phyloP scores from a whole-genome alignment of 768 basidiomycete genomes.

The Leccinellum albellum region DNA sequence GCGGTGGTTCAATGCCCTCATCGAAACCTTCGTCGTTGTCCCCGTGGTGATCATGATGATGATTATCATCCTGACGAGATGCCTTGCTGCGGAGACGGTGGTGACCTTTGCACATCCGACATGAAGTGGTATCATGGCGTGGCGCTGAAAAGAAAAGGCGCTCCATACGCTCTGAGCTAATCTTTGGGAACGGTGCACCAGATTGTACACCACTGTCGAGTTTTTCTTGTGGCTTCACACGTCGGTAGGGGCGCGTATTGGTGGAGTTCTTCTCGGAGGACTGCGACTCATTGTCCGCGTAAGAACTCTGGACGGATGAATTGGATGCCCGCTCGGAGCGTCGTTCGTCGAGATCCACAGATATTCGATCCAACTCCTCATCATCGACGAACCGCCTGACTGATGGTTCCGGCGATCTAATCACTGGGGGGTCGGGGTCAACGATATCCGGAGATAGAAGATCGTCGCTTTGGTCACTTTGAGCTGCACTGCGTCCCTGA shows the following conservation, averaged over 20 bases:
- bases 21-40: constrained; percentile 16
- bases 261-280: constrained; percentile 1
- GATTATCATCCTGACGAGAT: constrained; percentile 32
- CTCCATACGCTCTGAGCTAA: constrained; percentile 75
- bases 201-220: constrained; percentile 28
- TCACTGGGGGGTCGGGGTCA: background rate
- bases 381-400: constrained; percentile 45
- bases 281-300: background rate
- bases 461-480: constrained; percentile 4
- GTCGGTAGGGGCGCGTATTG: background rate
- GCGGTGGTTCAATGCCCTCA: constrained; percentile 5
- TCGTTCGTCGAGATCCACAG: constrained; percentile 63
- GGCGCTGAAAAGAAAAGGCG: constrained; percentile 78
- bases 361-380: constrained; percentile 60
- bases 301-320: constrained; percentile 22
- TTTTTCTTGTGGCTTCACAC: background rate
- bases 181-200: constrained; percentile 70
- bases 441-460: background rate
- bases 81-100: constrained; percentile 44
- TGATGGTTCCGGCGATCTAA: constrained; percentile 6
- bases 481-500: constrained; percentile 42
- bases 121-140: constrained; percentile 68
- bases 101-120: constrained; percentile 56
- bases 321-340: constrained; percentile 46
- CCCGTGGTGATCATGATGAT: background rate